Base-by-base conservation (phyloP, 164 flowering plant genomes). In the Stephania japonica region DNA sequence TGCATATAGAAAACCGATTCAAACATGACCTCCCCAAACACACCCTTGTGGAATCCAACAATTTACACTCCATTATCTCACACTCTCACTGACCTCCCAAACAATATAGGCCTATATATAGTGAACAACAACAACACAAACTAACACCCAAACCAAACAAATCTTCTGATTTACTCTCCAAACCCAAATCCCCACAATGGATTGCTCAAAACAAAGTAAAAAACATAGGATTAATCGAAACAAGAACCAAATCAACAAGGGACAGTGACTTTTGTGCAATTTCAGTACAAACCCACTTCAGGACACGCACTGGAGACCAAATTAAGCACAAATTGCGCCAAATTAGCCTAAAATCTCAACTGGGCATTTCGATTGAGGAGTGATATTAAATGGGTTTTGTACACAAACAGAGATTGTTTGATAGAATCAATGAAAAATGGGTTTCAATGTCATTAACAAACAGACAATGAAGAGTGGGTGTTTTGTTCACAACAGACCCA, bases 41-140 rank as follows among this genome's bases (percentile, higher is more conserved):
- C 21, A 62, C 18, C 2, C 44, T 65, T 42, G 49, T 68, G 41
- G 71, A 53, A 73, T 67, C 56, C 44, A 75, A 49, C 70, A 80
- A 64, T 67, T 78, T 75, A 14, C 56, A 41, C 43, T 78, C 83
- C 83, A 81, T 81, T 14, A 25, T 63, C 70, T 32, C 67, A n/a
- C 69, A 3, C 4, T 16, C 59, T 50, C 62, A 56, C 64, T 10
- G 19, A 70, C 4, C 21, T 25, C 72, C 69, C 56, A 53, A 56
- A 38, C 59, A 63, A 66, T 70, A 42, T 70, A 42, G 19, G 63
- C 6, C 62, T 56, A 56, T 56, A 56, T 56, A 16, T 56, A 56
- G 7, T n/a, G 5, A 19, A 56, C 4, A 56, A 16, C 4, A 56
- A 16, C 62, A 13, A 56, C n/a, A 56, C 19, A 56, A 56, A 16